Evolutionary conservation across 495 filamentous ascomycete genomes (phyloP).

Genomic region (Aspergillus nidulans): DNA sequence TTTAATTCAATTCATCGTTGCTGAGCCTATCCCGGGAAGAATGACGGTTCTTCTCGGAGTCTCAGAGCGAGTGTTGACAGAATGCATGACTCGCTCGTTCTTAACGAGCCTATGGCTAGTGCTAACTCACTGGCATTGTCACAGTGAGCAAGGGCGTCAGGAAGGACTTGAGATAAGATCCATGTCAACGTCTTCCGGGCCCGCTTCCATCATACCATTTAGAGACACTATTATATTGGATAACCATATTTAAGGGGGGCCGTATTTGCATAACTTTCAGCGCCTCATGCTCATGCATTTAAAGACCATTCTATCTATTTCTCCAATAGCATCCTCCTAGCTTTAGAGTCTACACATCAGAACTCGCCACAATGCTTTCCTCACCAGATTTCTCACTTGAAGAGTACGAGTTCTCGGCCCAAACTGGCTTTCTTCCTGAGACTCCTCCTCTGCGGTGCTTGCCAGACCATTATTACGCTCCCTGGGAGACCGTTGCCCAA

Average conservation of each 20-base stretch:
- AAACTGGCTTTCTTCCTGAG: constrained; percentile 83
- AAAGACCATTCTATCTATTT: background rate
- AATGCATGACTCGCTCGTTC: background rate
- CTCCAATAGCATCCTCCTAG: background rate
- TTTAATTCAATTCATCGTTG: background rate
- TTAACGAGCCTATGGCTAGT: background rate
- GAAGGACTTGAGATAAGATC: background rate
- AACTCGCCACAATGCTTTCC: constrained; percentile 55
- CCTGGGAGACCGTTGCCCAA: constrained; percentile 76
- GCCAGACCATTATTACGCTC: constrained; percentile 77
- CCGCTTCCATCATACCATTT: constrained; percentile 5
- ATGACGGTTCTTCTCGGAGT: background rate
- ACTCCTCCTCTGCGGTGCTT: constrained; percentile 68
- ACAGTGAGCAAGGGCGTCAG: background rate
- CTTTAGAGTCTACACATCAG: background rate
- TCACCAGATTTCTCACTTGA: constrained; percentile 64
- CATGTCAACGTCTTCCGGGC: background rate
- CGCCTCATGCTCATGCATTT: background rate
- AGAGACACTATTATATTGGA: background rate
- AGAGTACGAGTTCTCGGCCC: constrained; percentile 77
- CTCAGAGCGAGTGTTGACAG: background rate
- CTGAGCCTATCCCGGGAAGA: background rate
- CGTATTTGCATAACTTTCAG: background rate
- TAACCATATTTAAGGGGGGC: background rate
- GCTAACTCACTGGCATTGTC: background rate